These are phyloP conservation scores for Fraxinus latifolia DNA, from an alignment of 305 asterid species.

Conservation along the genomic window DNA sequence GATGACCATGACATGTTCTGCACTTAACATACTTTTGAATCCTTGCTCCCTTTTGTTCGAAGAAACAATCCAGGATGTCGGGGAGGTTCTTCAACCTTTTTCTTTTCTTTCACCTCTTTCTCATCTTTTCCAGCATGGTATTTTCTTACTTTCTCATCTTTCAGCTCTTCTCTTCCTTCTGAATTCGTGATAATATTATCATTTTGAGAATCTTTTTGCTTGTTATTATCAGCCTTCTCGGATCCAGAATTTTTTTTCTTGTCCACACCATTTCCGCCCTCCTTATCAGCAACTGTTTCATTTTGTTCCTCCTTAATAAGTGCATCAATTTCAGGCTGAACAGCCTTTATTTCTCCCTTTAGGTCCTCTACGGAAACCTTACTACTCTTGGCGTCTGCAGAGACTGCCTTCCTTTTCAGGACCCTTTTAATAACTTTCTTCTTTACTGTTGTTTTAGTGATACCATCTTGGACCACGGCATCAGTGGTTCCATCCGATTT, in stretches of 20 bases:
- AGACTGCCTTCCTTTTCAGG: constrained; percentile 53
- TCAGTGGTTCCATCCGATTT: constrained; percentile 32
- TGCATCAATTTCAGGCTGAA: constrained; percentile 28
- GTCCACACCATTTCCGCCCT: constrained; percentile 36
- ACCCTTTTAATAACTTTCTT: constrained; percentile 73
- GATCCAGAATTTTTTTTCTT: constrained; percentile 37
- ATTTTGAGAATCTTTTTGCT: constrained; percentile 35
- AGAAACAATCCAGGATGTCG: constrained; percentile 88
- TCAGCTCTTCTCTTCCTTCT: constrained; percentile 45
- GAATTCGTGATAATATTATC: constrained; percentile 32
- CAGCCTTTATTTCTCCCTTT: constrained; percentile 28
- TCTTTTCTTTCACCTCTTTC: constrained; percentile 59
- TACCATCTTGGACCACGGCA: not conserved
- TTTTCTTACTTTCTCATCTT: constrained; percentile 49
- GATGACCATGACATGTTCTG: constrained; percentile 7
- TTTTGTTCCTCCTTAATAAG: constrained; percentile 30
- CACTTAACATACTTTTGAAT: constrained; percentile 59
- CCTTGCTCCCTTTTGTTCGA: constrained; percentile 70
- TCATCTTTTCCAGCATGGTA: constrained; percentile 39
- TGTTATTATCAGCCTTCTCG: constrained; percentile 29
- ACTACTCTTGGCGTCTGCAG: constrained; percentile 36
- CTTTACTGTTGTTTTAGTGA: constrained; percentile 56
- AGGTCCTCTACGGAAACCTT: constrained; percentile 39
- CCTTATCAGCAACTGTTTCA: constrained; percentile 34
- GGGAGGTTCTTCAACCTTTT: constrained; percentile 66